These are phyloP conservation scores for Arthroderma uncinatum DNA, from an alignment of 2,329 filamentous ascomycete species.

Conservation along the genomic window DNA sequence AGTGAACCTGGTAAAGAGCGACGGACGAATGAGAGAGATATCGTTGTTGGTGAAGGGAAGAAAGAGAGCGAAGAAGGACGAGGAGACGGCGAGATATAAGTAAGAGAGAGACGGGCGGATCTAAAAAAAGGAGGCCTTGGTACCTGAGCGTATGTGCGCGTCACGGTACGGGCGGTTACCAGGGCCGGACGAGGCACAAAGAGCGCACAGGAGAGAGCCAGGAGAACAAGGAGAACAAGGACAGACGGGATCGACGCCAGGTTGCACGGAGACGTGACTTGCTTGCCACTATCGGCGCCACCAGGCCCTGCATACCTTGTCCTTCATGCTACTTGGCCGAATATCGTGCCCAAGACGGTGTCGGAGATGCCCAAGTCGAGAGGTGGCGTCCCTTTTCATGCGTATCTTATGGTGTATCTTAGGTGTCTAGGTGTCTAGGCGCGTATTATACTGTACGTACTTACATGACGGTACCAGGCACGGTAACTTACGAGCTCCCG, in stretches of 20 bases:
- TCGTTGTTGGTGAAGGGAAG: conserved; percentile 11
- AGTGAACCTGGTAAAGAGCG: conserved; percentile 20
- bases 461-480: conserved; percentile 4
- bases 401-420: background rate
- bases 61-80: conserved; percentile 6
- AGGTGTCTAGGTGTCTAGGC: too few species aligned
- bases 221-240: too few species aligned
- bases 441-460: background rate
- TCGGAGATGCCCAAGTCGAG: too few species aligned
- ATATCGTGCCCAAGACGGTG: too few species aligned
- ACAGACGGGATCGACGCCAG: background rate
- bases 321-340: too few species aligned
- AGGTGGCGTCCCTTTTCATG: background rate
- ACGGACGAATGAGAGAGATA: background rate
- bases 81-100: conserved; percentile 13
- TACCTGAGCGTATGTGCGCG: background rate
- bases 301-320: background rate
- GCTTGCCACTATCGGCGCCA: conserved; percentile 1
- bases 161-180: background rate
- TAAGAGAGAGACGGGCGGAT: background rate
- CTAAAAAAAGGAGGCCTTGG: background rate
- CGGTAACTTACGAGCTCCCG: background rate
- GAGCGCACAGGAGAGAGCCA: background rate
- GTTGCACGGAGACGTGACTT: background rate
- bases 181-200: background rate